Percentiles rank a stretch among this genome's conserved stretches.
These are phyloP conservation scores for Haberlea rhodopensis DNA, from an alignment of 257 asterid species.

Conservation along the genomic window DNA sequence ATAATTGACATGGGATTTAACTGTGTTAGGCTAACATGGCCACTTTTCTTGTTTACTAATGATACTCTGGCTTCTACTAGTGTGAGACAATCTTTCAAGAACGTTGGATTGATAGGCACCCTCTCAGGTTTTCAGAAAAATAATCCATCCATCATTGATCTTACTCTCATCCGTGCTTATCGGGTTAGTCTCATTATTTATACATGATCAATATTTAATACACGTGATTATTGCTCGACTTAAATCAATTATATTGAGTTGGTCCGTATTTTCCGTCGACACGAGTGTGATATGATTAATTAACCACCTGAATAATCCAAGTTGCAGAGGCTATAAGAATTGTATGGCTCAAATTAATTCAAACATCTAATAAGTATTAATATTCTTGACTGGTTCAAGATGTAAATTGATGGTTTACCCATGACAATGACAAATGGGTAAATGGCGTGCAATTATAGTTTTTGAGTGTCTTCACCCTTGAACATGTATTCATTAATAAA, in stretches of 20 bases:
- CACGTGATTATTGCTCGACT: too few relatives aligned
- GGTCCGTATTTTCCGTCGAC: too few relatives aligned
- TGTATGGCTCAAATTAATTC: background rate
- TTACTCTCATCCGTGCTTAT: conserved; percentile 71
- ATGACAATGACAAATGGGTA: background rate
- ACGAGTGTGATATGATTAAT: background rate
- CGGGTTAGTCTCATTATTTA: conserved; percentile 44
- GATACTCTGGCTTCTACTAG: conserved; percentile 53
- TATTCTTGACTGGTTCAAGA: background rate
- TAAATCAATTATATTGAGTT: too few relatives aligned
- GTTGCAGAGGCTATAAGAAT: background rate
- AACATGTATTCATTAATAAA: too few relatives aligned
- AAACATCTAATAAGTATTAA: background rate
- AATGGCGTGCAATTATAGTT: background rate
- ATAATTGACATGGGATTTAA: conserved; percentile 67
- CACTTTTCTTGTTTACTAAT: conserved; percentile 79
- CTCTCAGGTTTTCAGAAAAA: conserved; percentile 62
- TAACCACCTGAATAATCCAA: too few relatives aligned
- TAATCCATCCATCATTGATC: conserved; percentile 79
- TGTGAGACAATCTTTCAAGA: conserved; percentile 68
- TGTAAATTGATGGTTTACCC: background rate
- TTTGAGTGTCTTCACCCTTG: too few relatives aligned
- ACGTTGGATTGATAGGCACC: conserved; percentile 58
- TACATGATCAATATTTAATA: background rate
- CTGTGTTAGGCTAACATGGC: conserved; percentile 95